phyloP scores from a whole-genome alignment of 306 rosid species.

The Lablab purpureus region DNA sequence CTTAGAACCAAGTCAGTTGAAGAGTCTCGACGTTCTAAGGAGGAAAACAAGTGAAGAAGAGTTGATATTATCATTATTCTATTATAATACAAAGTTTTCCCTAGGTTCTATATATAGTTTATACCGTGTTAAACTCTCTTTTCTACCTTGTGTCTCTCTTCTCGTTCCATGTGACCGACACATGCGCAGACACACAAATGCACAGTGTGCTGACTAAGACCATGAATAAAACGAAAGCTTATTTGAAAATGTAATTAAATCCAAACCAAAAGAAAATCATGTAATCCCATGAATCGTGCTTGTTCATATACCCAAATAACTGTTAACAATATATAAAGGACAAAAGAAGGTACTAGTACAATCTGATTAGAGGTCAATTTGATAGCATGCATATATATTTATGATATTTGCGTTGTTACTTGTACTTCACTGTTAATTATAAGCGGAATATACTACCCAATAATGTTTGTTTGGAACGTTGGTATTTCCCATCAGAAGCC shows the following conservation, averaged over 20 bases:
- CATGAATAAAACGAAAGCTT: constrained; percentile 22
- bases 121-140: background rate
- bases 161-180: constrained; percentile 30
- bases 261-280: constrained; percentile 25
- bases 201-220: constrained; percentile 35
- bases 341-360: constrained; percentile 2
- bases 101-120: background rate
- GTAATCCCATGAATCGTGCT: constrained; percentile 43
- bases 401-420: background rate
- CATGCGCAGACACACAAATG: constrained; percentile 34
- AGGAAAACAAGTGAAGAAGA: constrained; percentile 68
- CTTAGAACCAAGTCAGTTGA: constrained; percentile 51
- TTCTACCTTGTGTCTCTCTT: background rate
- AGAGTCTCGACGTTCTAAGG: constrained; percentile 57
- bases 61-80: constrained; percentile 60
- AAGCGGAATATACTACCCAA: background rate
- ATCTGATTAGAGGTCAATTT: constrained; percentile 10
- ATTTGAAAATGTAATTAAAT: constrained; percentile 11
- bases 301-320: constrained; percentile 48
- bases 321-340: constrained; percentile 43
- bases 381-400: background rate
- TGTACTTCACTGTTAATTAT: background rate
- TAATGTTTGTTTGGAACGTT: constrained; percentile 12
- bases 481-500: background rate
- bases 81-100: constrained; percentile 35